A percentile compares a stretch with the other conserved stretches of the same genome.
Conservation (phyloP, 345 rosid genomes). For the Lenwebbia sp. region DNA sequence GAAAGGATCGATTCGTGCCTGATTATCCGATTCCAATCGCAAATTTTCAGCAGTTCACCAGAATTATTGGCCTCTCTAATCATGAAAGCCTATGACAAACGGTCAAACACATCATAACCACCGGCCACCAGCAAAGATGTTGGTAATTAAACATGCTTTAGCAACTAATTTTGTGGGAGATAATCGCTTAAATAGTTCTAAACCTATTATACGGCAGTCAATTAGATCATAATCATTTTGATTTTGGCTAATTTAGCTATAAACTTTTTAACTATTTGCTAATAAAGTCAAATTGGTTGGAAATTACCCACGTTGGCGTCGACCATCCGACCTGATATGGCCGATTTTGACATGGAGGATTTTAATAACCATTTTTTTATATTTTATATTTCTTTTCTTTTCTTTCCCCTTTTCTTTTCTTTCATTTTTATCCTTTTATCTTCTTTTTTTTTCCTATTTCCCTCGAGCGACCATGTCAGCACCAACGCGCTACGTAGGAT, state of each 20-base stretch:
- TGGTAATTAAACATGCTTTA: neutral
- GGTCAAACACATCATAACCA: neutral
- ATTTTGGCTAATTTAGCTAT: neutral
- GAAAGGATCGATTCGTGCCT: neutral
- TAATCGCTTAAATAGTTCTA: neutral
- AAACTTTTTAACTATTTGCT: neutral
- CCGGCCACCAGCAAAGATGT: neutral
- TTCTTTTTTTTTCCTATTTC: no score
- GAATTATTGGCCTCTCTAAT: neutral
- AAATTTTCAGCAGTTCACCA: neutral
- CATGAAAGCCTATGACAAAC: neutral
- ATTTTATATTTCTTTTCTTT: no score
- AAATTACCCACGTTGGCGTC: accelerated
- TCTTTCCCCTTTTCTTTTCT: no score
- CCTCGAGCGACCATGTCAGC: no score
- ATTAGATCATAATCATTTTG: accelerated
- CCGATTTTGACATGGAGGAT: neutral
- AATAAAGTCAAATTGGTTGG: neutral
- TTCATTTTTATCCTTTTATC: no score
- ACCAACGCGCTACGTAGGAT: no score
- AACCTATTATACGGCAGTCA: neutral
- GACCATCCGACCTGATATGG: neutral
- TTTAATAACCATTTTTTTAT: no score
- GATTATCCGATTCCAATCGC: neutral
- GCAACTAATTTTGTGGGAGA: neutral